These are phyloP conservation scores for Schizopora paradoxa DNA, from an alignment of 1,284 basidiomycete species.

Conservation along the genomic window DNA sequence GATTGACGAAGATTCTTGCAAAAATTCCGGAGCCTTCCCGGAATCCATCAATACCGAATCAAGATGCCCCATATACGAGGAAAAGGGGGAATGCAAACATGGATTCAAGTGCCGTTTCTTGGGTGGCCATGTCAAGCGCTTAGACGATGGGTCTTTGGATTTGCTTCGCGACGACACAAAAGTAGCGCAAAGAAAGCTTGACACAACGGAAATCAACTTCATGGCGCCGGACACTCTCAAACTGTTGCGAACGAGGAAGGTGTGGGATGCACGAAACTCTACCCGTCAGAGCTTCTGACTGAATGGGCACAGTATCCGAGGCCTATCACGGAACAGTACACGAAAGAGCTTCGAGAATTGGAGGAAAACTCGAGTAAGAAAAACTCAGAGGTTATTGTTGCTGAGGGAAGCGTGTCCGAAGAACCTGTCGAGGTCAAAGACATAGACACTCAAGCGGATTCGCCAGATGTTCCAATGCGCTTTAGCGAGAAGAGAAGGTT, in stretches of 20 bases:
- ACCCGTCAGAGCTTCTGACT: background rate
- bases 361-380: constrained; percentile 19
- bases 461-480: constrained; percentile 64
- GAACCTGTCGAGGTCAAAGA: constrained; percentile 17
- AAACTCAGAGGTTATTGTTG: background rate
- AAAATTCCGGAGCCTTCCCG: constrained; percentile 1
- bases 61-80: constrained; percentile 68
- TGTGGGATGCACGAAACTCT: constrained; percentile 27
- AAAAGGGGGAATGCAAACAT: constrained; percentile 76
- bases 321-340: constrained; percentile 65
- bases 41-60: constrained; percentile 45
- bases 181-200: constrained; percentile 43
- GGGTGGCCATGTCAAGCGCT: constrained; percentile 59
- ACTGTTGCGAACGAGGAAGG: constrained; percentile 62
- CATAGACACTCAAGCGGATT: constrained; percentile 39
- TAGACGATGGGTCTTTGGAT: constrained; percentile 38
- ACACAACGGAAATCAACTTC: constrained; percentile 74
- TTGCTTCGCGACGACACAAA: constrained; percentile 54
- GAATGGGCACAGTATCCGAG: constrained; percentile 52
- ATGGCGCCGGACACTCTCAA: constrained; percentile 52
- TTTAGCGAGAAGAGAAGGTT: constrained; percentile 84
- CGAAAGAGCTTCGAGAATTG: constrained; percentile 48
- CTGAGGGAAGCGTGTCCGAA: constrained; percentile 4
- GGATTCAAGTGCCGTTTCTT: constrained; percentile 92
- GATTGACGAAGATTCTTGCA: constrained; percentile 27